Evolutionary conservation across 2,329 filamentous ascomycete species (phyloP).

Genomic region (Alternaria sp.): DNA sequence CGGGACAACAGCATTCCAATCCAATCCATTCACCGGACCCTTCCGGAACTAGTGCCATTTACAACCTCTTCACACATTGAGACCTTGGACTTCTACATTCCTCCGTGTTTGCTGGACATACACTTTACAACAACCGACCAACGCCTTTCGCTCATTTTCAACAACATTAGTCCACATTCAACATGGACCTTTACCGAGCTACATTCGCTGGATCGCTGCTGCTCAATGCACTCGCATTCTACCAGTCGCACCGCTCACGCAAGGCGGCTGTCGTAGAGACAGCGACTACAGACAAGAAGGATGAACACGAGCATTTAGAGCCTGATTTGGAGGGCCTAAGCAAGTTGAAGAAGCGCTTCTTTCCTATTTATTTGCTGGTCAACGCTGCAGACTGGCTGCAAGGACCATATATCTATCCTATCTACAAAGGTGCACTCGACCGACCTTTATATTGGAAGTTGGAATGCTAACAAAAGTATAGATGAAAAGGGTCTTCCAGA

Average conservation of each 20-base stretch:
- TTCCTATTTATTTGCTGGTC: constrained; percentile 56
- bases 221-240: constrained; percentile 38
- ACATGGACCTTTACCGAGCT: constrained; percentile 43
- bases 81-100: neutral
- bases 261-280: constrained; percentile 15
- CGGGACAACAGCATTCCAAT: neutral
- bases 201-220: constrained; percentile 40
- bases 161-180: constrained; percentile 15
- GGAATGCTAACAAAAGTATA: constrained; percentile 18
- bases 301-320: constrained; percentile 34
- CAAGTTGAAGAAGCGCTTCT: constrained; percentile 54
- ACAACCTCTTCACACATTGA: neutral
- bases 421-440: constrained; percentile 55
- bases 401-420: constrained; percentile 61
- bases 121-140: constrained; percentile 1
- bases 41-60: neutral
- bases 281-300: constrained; percentile 28
- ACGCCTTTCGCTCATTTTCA: constrained; percentile 4
- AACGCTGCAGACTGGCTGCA: constrained; percentile 59
- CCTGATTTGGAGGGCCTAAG: constrained; percentile 39
- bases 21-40: constrained; percentile 1
- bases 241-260: constrained; percentile 37
- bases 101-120: constrained; percentile 15
- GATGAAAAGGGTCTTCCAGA: constrained; percentile 59
- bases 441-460: neutral